Percentiles rank a stretch among this genome's conserved stretches.
Evolutionary conservation across 371 early-diverging fungal genomes (phyloP).

Genomic region (Rhizopus sp.): DNA sequence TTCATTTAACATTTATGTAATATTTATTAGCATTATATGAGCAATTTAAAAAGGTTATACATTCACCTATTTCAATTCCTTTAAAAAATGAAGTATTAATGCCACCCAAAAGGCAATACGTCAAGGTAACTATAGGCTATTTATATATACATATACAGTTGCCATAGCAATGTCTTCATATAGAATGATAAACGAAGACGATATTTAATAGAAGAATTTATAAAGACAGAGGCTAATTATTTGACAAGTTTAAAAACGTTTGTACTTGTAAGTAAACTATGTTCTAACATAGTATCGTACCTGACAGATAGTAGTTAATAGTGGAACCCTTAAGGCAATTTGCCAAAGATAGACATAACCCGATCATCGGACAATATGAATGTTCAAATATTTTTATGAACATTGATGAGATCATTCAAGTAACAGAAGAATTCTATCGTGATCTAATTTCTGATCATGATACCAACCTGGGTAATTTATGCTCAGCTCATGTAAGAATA

Average conservation of each 20-base stretch:
- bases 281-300: background rate
- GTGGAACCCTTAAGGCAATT: conserved; percentile 23
- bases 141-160: background rate
- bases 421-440: conserved; percentile 18
- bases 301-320: conserved; percentile 8
- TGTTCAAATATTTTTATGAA: conserved; percentile 31
- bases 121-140: conserved; percentile 13
- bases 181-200: conserved; percentile 21
- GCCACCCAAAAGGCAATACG: conserved; percentile 16
- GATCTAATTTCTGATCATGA: conserved; percentile 9
- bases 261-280: conserved; percentile 10
- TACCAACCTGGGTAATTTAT: conserved; percentile 20
- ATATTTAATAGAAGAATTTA: conserved; percentile 21
- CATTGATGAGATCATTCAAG: conserved; percentile 25
- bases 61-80: conserved; percentile 10
- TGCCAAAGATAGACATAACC: conserved; percentile 20
- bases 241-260: conserved; percentile 18
- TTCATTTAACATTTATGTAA: conserved; percentile 6
- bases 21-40: conserved; percentile 9
- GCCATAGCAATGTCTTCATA: background rate
- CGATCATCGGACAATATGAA: conserved; percentile 26
- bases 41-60: conserved; percentile 15
- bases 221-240: conserved; percentile 26
- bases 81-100: conserved; percentile 3
- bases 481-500: conserved; percentile 20